These are phyloP conservation scores for Microdochium nivale DNA, from an alignment of 2,329 filamentous ascomycete genomes.

Conservation along the genomic window DNA sequence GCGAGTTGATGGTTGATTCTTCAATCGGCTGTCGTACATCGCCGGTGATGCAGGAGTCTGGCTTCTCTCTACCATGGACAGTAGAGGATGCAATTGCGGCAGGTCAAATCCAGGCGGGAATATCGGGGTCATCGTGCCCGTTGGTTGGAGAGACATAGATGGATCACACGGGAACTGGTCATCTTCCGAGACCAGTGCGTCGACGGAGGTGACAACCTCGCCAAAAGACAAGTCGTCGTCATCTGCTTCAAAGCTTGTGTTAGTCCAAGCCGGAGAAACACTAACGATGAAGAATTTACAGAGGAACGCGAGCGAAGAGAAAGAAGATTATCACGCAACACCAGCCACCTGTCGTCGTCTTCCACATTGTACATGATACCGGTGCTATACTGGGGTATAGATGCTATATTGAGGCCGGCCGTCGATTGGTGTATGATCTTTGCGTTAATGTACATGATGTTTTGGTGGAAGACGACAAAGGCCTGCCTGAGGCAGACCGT, in stretches of 20 bases:
- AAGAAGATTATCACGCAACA: slow-evolving; percentile 29
- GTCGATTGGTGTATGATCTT: slow-evolving; percentile 27
- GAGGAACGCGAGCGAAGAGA: slow-evolving; percentile 17
- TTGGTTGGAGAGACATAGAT: slow-evolving; percentile 9
- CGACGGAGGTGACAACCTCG: slow-evolving; percentile 54
- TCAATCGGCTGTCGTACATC: background rate
- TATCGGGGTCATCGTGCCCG: slow-evolving; percentile 23
- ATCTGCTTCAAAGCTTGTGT: slow-evolving; percentile 36
- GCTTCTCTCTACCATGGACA: background rate
- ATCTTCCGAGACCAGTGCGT: slow-evolving; percentile 58
- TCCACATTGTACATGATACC: slow-evolving; percentile 34
- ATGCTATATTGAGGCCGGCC: slow-evolving; percentile 34
- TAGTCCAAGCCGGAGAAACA: slow-evolving; percentile 27
- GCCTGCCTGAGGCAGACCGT: slow-evolving; percentile 47
- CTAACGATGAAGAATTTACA: slow-evolving; percentile 15
- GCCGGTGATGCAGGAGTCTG: background rate
- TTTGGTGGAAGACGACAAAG: slow-evolving; percentile 61
- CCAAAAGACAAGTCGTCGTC: slow-evolving; percentile 53
- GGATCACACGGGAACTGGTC: slow-evolving; percentile 6
- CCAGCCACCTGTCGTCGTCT: slow-evolving; percentile 54
- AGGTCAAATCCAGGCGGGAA: slow-evolving; percentile 8
- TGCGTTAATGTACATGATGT: slow-evolving; percentile 59
- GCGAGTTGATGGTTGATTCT: slow-evolving; percentile 10
- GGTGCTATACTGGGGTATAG: slow-evolving; percentile 1
- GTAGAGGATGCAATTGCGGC: background rate